phyloP scores from a whole-genome alignment of 139 green algal species.

The Haematococcus lacustris region DNA sequence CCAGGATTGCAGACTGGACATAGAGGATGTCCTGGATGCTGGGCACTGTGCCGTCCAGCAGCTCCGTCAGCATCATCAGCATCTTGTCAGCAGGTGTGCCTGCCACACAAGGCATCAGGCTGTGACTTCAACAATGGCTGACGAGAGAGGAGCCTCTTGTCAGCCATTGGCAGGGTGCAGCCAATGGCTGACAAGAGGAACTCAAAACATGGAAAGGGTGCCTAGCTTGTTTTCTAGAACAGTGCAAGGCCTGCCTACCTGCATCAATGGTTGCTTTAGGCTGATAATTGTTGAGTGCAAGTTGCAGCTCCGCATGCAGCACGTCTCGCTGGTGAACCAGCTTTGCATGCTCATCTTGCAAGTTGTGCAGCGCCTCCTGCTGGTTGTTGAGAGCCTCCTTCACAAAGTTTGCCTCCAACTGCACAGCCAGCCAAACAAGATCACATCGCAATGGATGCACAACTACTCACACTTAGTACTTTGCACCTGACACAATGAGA shows the following conservation, averaged over 20 bases:
- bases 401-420: no score
- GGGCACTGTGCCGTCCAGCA: conserved; percentile 36
- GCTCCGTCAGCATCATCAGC: conserved; percentile 45
- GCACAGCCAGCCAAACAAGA: no score
- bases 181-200: no score
- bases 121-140: no score
- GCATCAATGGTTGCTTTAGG: conserved; percentile 37
- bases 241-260: neutral
- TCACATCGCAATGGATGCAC: no score
- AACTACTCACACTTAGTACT: no score
- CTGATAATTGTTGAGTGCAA: conserved; percentile 37
- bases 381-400: no score
- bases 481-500: no score
- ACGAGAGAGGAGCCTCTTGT: no score
- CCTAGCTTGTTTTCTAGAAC: neutral
- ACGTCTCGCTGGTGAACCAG: conserved; percentile 37
- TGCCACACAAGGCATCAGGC: neutral
- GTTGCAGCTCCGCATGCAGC: conserved; percentile 32
- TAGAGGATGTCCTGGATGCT: conserved; percentile 45
- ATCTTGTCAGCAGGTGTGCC: conserved; percentile 51
- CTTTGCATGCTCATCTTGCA: conserved; percentile 24
- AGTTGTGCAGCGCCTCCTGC: neutral
- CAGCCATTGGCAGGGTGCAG: no score
- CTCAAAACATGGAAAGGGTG: no score
- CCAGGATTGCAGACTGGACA: conserved; percentile 44